Base-by-base conservation (phyloP, 2,329 filamentous ascomycete genomes). In the Venturia effusa region DNA sequence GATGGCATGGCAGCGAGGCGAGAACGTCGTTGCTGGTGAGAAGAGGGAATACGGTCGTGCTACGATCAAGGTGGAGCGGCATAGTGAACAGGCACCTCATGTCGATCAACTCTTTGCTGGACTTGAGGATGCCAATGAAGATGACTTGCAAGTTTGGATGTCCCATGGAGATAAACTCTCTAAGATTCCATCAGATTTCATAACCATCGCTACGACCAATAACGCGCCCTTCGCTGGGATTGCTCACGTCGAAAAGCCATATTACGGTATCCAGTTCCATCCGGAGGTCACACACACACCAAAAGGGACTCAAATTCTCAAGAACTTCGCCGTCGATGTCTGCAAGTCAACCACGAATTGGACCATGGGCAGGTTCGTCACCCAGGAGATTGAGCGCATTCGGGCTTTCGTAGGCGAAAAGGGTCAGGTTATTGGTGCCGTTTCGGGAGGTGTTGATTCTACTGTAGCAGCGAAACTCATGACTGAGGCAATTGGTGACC, bases 381-480 rank as follows among this genome's bases (percentile, higher is more conserved):
- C 90, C 67, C 83, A 89, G 71, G 92, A 96, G 76, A 89, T 97
- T 68, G 76, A 79, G 48, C 83, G 91, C 64, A 97, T 97, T 71
- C 82, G 90, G 37, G 82, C 86, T 34, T 80, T 96, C 40, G 92
- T 97, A 51, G 94, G 94, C 27, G 83, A 87, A 34, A 87, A 83
- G 64, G 92, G 84, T 1, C 93, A 94, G 71, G 93, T 96, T 62
- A 85, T 93, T 68, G 88, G 88, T 66, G 88, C 88, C 22, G 87
- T 90, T 64, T 88, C 84, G 67, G 92, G 92, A 68, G 92, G 92
- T 71, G 92, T 97, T 19, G 92, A 97, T 75, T 89, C 85, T 13
- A 97, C 92, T 2, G 92, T 97, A 13, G 92, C 88, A 1, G 90
- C 90, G 0, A 89, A 87, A 75, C 81, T 97, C 24, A 93, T 96